Evolutionary conservation across 192 early-diverging fungal species (phyloP).

Genomic region (Chytriomyces sp.): DNA sequence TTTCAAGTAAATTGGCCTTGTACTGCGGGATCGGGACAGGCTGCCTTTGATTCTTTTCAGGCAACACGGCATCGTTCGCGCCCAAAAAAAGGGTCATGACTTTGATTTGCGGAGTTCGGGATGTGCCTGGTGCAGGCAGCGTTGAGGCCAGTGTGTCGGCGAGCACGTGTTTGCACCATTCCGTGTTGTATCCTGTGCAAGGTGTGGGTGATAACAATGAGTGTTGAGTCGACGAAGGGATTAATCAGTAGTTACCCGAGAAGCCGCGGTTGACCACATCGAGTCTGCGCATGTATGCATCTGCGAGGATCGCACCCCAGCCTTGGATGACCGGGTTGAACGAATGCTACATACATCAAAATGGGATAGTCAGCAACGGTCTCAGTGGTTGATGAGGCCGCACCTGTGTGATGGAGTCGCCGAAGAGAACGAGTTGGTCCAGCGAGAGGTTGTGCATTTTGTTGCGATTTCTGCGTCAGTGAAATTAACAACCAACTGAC

Average conservation of each 20-base stretch:
- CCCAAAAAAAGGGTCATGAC: slow-evolving; percentile 81
- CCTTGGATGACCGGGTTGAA: slow-evolving; percentile 41
- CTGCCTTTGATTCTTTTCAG: slow-evolving; percentile 51
- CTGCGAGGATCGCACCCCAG: slow-evolving; percentile 55
- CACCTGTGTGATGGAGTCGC: slow-evolving; percentile 50
- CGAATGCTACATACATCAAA: slow-evolving; percentile 16
- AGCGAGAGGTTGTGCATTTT: slow-evolving; percentile 18
- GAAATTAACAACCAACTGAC: not conserved
- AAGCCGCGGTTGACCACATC: slow-evolving; percentile 84
- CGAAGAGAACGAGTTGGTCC: slow-evolving; percentile 48
- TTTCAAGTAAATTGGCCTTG: slow-evolving; percentile 59
- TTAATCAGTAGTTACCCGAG: slow-evolving; percentile 51
- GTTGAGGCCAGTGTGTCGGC: slow-evolving; percentile 57
- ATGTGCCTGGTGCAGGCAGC: not conserved
- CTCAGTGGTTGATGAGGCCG: not conserved
- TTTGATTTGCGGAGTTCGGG: slow-evolving; percentile 42
- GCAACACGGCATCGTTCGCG: slow-evolving; percentile 76
- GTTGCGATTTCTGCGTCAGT: not conserved
- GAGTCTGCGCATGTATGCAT: slow-evolving; percentile 68
- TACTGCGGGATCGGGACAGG: slow-evolving; percentile 69
- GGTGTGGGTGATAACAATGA: not conserved
- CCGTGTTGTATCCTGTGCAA: slow-evolving; percentile 70
- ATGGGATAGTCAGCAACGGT: not conserved
- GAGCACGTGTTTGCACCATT: slow-evolving; percentile 60
- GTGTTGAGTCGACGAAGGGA: slow-evolving; percentile 1